Evolutionary conservation across 768 basidiomycete species (phyloP), one percentile per base, ranked within the genome.

Genomic region (Paxillus involutus): DNA sequence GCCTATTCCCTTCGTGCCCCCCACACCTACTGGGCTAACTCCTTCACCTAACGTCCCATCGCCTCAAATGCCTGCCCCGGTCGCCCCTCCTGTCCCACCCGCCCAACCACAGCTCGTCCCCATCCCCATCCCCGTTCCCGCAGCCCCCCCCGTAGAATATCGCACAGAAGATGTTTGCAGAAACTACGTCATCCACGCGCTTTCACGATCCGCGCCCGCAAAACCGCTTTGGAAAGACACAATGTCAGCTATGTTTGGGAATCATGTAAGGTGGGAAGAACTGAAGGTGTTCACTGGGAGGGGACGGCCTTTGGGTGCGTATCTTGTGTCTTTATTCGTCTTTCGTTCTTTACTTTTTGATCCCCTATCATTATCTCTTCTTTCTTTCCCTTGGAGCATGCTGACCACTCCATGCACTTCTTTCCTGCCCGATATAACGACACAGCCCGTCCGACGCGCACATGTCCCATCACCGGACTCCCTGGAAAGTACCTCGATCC

Each of bases 181-280:
- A 63, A 89, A 86, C 62, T 91, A 91, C 60, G 70, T 92, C 3
- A 70, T 91, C 3, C 86, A 91, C 62, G 87, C 89, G 59, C 47
- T 69, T 3, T 74, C 71, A 2, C 82, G 87, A 56, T 64, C 69
- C 2, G 71, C 77, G 21, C 73, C 73, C 5, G 68, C 71, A 1
- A 68, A 83, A 53, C 86, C 88, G 0, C 63, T 69, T 0, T 88
- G 89, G 88, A 75, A 72, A 44, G 82, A 87, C 30, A 91, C 88
- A 11, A 89, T 94, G 86, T 63, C 77, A 7, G 85, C 91, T 2
- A 78, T 96, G 74, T 92, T 98, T 61, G 94, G 95, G 2, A 77
- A 88, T 47, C 88, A 95, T 60, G 86, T 87, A 9, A 79, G 86
- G 45, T 98, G 90, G 90, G 84, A 88, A 47, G 80, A 85, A 29